These are phyloP conservation scores for Cystofilobasidium macerans DNA, from an alignment of 768 basidiomycete species.

Conservation along the genomic window DNA sequence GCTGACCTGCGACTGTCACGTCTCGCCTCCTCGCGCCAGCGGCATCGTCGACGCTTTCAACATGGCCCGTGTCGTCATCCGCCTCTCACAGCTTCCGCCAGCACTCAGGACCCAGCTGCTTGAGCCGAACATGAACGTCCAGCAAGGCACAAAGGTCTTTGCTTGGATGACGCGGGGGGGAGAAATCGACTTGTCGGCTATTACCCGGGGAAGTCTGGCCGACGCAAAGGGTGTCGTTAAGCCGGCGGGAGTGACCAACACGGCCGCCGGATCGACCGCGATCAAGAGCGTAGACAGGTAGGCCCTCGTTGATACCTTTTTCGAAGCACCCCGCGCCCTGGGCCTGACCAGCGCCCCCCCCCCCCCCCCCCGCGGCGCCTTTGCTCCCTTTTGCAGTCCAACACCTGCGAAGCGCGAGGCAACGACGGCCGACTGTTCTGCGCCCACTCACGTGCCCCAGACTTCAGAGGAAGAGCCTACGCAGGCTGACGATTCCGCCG, in stretches of 20 bases:
- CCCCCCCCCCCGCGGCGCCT: too few relatives aligned
- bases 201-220: neutral
- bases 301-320: neutral
- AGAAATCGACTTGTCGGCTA: neutral
- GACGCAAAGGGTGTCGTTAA: neutral
- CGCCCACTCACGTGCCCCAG: too few relatives aligned
- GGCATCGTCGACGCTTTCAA: slow-evolving; percentile 69
- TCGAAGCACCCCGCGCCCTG: too few relatives aligned
- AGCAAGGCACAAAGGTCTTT: neutral
- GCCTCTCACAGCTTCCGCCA: slow-evolving; percentile 46
- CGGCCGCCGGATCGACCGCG: too few relatives aligned
- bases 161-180: neutral
- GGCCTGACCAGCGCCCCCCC: too few relatives aligned
- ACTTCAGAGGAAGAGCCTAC: too few relatives aligned
- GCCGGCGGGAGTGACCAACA: too few relatives aligned
- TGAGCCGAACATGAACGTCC: neutral
- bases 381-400: neutral
- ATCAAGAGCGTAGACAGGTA: too few relatives aligned
- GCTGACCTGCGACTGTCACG: neutral
- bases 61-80: slow-evolving; percentile 65
- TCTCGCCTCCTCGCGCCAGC: neutral
- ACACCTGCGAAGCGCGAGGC: too few relatives aligned
- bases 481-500: too few relatives aligned
- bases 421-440: too few relatives aligned
- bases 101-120: neutral